Evolutionary conservation across 148 eudicot genomes (phyloP), one percentile per base, ranked within the genome.

Genomic region (Rhododendron kiyosumense): DNA sequence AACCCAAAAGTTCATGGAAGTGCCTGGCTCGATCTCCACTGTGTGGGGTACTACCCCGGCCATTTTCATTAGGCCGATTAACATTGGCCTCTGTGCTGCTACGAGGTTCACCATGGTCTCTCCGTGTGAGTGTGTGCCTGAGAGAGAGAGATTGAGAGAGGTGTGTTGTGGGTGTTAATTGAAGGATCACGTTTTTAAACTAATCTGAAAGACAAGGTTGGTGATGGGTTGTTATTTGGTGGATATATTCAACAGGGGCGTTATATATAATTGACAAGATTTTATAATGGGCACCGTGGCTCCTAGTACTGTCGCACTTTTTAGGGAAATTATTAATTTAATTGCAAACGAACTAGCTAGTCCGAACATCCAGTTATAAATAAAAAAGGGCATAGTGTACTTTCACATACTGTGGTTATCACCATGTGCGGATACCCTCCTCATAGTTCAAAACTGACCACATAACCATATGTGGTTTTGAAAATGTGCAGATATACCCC

Each of bases 51-150:
- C 88, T 28, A 95, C 89, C 17, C 99, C 98, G 4, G 99, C 95
- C 91, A 92, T 87, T 85, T 96, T 96, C 93, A 96, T 93, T 22
- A 96, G 91, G 45, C 90, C 89, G 28, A 86, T 88, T 51, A 95
- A 6, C 65, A 96, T 84, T 41, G 99, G 98, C 88, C 86, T 90
- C 85, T 96, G 98, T 41, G 92, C 92, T 87, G 89, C 96, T 1
- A 96, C 98, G 0, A 96, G 84, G 90, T 96, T 96, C 91, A 96
- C 99, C 98, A 96, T 96, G 78, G 81, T 85, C 6, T 41, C 79
- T 30, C 2, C 4, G 52, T 41, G 18, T 1, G 12, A 1, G 2
- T 71, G 76, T 28, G 41, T 32, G 15, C 0, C 4, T 6, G 28
- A 4, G n/a, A 3, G n/a, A 45, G 80, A 17, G 80, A 13, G 81